Conservation (phyloP, 805 yeast species). For the Yarrowia sp. region DNA sequence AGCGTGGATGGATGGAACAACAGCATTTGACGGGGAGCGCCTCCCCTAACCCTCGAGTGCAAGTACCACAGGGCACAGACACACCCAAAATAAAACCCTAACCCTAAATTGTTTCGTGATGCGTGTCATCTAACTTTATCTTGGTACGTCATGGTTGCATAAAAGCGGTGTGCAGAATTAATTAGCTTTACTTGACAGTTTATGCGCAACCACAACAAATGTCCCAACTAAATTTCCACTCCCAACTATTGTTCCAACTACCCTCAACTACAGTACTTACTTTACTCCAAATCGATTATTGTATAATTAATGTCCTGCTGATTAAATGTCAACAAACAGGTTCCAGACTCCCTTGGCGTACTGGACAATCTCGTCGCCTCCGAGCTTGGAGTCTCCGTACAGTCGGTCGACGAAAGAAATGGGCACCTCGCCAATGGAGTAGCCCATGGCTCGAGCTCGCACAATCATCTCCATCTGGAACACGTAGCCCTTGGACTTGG, state of each 20-base stretch:
- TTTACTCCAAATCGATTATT: too few relatives aligned
- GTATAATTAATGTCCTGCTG: background rate
- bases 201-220: too few relatives aligned
- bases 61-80: too few relatives aligned
- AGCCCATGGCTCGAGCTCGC: constrained; percentile 77
- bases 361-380: constrained; percentile 81
- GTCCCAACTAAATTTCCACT: too few relatives aligned
- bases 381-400: constrained; percentile 79
- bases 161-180: background rate
- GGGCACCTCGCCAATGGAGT: constrained; percentile 78
- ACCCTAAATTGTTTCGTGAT: constrained; percentile 7
- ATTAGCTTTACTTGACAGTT: too few relatives aligned
- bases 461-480: constrained; percentile 92
- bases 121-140: constrained; percentile 20
- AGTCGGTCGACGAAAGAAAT: constrained; percentile 79
- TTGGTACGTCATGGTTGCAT: constrained; percentile 2
- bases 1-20: background rate
- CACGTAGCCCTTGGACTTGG: constrained; percentile 79
- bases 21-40: too few relatives aligned
- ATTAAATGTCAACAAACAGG: constrained; percentile 65
- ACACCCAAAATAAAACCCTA: too few relatives aligned
- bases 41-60: constrained; percentile 3
- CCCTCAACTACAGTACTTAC: too few relatives aligned
- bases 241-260: too few relatives aligned
- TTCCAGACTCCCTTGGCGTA: constrained; percentile 79